phyloP scores from a whole-genome alignment of 148 eudicot species.

The Persicaria maculosa region DNA sequence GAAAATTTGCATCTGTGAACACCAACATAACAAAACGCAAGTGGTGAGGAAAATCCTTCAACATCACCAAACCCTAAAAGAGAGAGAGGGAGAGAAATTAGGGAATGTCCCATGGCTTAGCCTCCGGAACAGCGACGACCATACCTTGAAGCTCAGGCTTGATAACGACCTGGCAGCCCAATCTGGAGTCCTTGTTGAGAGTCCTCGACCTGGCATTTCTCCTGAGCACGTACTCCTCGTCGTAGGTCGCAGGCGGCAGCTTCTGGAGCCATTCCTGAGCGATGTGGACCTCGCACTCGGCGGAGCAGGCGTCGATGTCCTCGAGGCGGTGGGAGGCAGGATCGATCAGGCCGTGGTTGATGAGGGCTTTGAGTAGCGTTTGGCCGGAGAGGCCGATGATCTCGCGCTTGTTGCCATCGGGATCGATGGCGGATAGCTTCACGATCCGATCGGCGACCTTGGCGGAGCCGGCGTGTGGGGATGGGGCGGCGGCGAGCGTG shows the following conservation, averaged over 20 bases:
- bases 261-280: constrained; percentile 89
- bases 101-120: constrained; percentile 84
- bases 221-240: constrained; percentile 70
- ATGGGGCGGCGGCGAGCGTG: constrained; percentile 20
- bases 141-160: constrained; percentile 70
- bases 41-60: neutral
- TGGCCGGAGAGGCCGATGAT: constrained; percentile 75
- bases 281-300: constrained; percentile 94
- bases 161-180: constrained; percentile 87
- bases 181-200: constrained; percentile 73
- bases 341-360: constrained; percentile 66
- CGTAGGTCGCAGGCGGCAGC: constrained; percentile 56
- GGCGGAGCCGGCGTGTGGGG: constrained; percentile 18
- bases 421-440: constrained; percentile 66
- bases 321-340: constrained; percentile 85
- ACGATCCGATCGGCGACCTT: constrained; percentile 89
- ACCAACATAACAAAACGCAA: neutral
- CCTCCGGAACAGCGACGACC: constrained; percentile 93
- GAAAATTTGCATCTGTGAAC: neutral
- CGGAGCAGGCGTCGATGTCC: constrained; percentile 92
- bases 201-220: constrained; percentile 46
- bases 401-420: constrained; percentile 57
- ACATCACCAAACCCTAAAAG: neutral
- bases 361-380: constrained; percentile 57
- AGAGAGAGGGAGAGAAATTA: constrained; percentile 20